Conservation (phyloP, 1,284 basidiomycete genomes). For the Lentinula novae-zelandiae region DNA sequence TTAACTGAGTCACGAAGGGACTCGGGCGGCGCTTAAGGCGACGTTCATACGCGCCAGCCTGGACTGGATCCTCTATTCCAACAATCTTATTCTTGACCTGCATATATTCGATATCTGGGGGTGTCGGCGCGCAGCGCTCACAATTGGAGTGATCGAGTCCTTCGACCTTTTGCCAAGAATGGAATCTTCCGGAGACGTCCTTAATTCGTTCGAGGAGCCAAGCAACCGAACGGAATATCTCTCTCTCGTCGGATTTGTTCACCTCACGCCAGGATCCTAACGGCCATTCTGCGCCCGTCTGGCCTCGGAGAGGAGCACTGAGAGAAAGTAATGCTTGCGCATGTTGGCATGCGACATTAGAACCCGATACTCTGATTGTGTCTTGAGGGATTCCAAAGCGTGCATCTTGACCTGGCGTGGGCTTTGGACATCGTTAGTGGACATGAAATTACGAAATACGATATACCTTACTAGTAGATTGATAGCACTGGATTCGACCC, state of each 20-base stretch:
- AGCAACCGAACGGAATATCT: conserved; percentile 75
- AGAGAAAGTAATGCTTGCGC: conserved; percentile 81
- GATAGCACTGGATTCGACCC: conserved; percentile 48
- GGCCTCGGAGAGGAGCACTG: conserved; percentile 61
- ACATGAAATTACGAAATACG: not conserved
- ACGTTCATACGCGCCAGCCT: conserved; percentile 86
- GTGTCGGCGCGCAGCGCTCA: conserved; percentile 74
- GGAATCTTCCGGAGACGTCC: conserved; percentile 61
- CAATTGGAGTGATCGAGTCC: conserved; percentile 45
- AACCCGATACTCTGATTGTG: conserved; percentile 49
- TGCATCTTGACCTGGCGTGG: conserved; percentile 54
- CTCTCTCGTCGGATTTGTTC: conserved; percentile 81
- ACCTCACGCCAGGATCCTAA: conserved; percentile 72
- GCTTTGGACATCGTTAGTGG: conserved; percentile 32
- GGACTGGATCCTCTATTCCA: conserved; percentile 77
- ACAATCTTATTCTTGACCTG: conserved; percentile 53
- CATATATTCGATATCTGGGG: conserved; percentile 77
- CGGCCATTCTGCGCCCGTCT: conserved; percentile 79
- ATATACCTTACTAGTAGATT: conserved; percentile 45
- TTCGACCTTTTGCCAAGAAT: conserved; percentile 54
- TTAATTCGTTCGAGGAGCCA: conserved; percentile 87
- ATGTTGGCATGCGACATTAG: conserved; percentile 61
- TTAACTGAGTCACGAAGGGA: conserved; percentile 86
- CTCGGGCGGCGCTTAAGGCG: conserved; percentile 83
- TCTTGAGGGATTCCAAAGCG: conserved; percentile 62